Base-by-base conservation (phyloP, 345 rosid species). In the Syzygium aqueum region DNA sequence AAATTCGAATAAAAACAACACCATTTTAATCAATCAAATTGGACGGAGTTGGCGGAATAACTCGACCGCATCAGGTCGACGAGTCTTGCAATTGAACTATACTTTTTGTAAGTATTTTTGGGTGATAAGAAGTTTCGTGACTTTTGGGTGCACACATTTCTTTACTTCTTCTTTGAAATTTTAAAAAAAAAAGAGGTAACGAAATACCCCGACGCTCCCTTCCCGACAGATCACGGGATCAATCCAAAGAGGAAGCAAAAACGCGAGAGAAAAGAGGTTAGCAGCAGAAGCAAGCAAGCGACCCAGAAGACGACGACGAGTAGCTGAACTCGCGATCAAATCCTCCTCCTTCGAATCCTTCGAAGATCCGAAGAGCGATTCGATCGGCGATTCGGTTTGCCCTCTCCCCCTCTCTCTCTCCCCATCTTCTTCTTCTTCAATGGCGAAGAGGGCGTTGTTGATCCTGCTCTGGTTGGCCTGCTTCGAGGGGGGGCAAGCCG, bases 401-500 rank as follows among this genome's bases (percentile, higher is more conserved):
- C 80, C 80, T 22, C 80, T 73, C 19, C 2, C 77, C 14, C 77
- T 17, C 30, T 28, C 22, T 15, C 7, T 7, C 16, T 3, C 78
- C 28, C 17, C 78, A 0, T 73, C 59, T 54, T 54, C 27, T 51
- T 51, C 52, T 51, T 51, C 73, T 2, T 73, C 49, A 9, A 73
- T 73, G 80, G 80, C 80, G 80, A 37, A 19, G 80, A 19, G 80
- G 80, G 59, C 50, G 49, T 5, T 11, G 85, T 28, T 53, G 86
- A 30, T 84, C 25, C 86, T 84, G n/a, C 49, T 84, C 50, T 84
- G 86, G 61, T 11, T 21, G 40, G 56, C 54, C 51, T 17, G 17
- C 27, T 8, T 40, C 61, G 86, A 84, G 49, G n/a, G 50, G n/a
- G 86, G 65, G 57, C 65, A 86, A 6, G 97, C 94, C 50, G 85